Evolutionary conservation across 768 basidiomycete genomes (phyloP).

Genomic region (Naganishia vishniacii): DNA sequence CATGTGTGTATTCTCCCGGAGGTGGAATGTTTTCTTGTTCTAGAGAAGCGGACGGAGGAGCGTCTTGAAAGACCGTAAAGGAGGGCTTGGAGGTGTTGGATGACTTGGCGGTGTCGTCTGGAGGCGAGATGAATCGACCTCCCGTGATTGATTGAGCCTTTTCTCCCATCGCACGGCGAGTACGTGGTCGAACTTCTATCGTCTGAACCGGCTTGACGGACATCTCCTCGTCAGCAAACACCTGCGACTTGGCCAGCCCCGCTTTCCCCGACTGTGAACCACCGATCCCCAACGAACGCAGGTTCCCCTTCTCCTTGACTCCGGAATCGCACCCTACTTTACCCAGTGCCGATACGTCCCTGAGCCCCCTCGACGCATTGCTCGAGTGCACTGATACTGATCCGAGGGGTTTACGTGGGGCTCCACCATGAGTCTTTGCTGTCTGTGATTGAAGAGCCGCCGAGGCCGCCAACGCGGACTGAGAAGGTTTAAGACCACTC

Average conservation of each 20-base stretch:
- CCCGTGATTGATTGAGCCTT: neutral
- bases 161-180: neutral
- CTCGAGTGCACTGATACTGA: neutral
- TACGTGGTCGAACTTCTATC: neutral
- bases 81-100: neutral
- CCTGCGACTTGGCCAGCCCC: neutral
- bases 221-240: neutral
- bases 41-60: no score
- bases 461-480: neutral
- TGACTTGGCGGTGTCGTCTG: neutral
- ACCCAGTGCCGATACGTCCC: neutral
- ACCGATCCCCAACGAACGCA: constrained; percentile 16
- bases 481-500: neutral
- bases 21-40: constrained; percentile 21
- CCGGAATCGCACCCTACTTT: neutral
- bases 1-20: neutral
- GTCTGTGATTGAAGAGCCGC: neutral
- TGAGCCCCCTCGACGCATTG: neutral
- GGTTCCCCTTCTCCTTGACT: neutral
- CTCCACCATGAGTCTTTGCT: neutral
- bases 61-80: neutral
- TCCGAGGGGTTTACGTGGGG: neutral
- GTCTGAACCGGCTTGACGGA: neutral
- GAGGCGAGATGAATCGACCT: neutral
- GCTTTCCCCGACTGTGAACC: neutral